Base-by-base conservation (phyloP, 345 rosid species). In the Eutrema yunnanense region DNA sequence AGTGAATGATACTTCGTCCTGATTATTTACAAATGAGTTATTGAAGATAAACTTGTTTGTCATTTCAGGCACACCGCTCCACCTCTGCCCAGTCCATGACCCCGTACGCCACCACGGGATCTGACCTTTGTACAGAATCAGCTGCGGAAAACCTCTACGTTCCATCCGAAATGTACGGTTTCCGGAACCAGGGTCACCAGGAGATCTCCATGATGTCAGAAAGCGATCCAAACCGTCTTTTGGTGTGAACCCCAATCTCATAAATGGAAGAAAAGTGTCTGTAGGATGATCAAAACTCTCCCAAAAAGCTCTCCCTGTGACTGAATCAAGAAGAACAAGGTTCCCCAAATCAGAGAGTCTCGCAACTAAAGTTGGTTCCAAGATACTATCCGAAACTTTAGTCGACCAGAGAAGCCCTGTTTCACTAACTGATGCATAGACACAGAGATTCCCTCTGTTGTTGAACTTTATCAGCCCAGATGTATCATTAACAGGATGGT, bases 201-300 rank as follows among this genome's bases (percentile, higher is more conserved):
- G 9, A 36, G 84, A 85, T 52, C 32, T 84, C 96, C 94, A 87
- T 4, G 90, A 80, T 14, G 76, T 83, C 19, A 87, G 26, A 69
- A 55, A 64, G 60, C 85, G 53, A 16, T 85, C 74, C 37, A 80
- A 3, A 52, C 83, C 76, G 3, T 72, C 80, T 67, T 51, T 36
- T 7, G 71, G 41, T 65, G 82, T 73, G 79, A 81, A 67, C 2
- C 97, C 96, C 0, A 92, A 56, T 54, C 65, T 89, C 96, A 89
- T 87, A 59, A 54, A 77, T 0, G 94, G 88, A 62, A 87, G 84
- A 54, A 76, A 3, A 22, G 89, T 85, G 63, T 85, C 75, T 8
- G 94, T 80, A 2, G 92, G 96, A 67, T 86, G 34, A 71, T 89
- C 89, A 73, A 89, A 89, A 59, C 96, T 87, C 71, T 92, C 88